A percentile compares a stretch with the other conserved stretches of the same genome.
Evolutionary conservation across 495 filamentous ascomycete species (phyloP).

Genomic region (Hyaloscypha finlandica): DNA sequence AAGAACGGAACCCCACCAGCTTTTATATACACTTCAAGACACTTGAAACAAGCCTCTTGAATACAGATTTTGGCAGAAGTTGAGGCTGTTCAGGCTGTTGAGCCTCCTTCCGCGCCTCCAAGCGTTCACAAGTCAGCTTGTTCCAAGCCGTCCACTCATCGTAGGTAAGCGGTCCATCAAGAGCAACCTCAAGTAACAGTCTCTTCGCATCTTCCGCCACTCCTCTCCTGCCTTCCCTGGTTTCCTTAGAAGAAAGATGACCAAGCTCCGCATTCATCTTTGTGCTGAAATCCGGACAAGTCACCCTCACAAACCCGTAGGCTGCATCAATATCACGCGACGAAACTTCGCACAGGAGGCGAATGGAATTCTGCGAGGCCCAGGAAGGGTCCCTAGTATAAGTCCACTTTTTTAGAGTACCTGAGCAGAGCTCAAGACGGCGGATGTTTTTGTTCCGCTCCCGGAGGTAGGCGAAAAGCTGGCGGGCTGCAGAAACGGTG

Average conservation of each 20-base stretch:
- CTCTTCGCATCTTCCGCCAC: constrained; percentile 6
- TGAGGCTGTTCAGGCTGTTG: neutral
- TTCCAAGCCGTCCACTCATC: constrained; percentile 18
- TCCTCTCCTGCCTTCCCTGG: neutral
- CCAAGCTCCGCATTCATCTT: neutral
- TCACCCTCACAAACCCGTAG: constrained; percentile 4
- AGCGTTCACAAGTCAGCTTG: neutral
- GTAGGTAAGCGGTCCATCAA: constrained; percentile 20
- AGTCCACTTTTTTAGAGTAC: constrained; percentile 6
- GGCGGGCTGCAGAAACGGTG: constrained; percentile 18
- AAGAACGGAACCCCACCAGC: neutral
- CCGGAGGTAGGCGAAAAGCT: constrained; percentile 23
- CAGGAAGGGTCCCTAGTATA: neutral
- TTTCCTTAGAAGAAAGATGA: neutral
- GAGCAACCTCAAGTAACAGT: constrained; percentile 18
- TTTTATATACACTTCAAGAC: neutral
- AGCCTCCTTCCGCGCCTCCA: no score
- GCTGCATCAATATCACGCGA: constrained; percentile 8
- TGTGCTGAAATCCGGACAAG: constrained; percentile 8
- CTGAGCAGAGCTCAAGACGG: constrained; percentile 19
- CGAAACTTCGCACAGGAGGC: constrained; percentile 8
- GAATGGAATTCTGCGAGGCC: constrained; percentile 3
- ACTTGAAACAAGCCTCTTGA: constrained; percentile 6
- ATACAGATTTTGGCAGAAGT: constrained; percentile 1
- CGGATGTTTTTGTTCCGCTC: constrained; percentile 20